A percentile compares a stretch with the other conserved stretches of the same genome.
These are phyloP conservation scores for Exserohilum turcica DNA, from an alignment of 2,329 filamentous ascomycete species.

Conservation along the genomic window DNA sequence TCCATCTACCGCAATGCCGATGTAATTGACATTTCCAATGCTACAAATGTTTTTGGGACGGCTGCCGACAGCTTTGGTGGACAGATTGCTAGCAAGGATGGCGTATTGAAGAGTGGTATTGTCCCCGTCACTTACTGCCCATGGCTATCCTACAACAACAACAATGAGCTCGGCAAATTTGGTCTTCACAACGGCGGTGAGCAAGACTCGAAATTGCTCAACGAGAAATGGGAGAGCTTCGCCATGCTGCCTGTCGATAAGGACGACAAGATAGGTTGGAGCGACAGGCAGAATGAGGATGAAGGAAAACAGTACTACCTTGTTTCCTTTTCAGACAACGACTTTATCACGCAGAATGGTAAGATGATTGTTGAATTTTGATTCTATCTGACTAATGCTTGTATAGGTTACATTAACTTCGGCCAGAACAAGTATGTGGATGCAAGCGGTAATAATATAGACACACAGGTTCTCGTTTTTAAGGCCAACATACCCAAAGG, in stretches of 20 bases:
- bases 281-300: conserved; percentile 43
- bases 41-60: conserved; percentile 64
- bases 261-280: conserved; percentile 34
- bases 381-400: conserved; percentile 2
- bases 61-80: conserved; percentile 46
- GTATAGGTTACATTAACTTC: conserved; percentile 60
- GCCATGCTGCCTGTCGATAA: conserved; percentile 63
- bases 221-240: conserved; percentile 79
- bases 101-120: conserved; percentile 60
- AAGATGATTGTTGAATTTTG: conserved; percentile 16
- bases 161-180: conserved; percentile 67
- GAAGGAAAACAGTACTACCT: conserved; percentile 69
- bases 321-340: conserved; percentile 72
- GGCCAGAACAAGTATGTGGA: conserved; percentile 64
- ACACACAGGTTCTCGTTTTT: conserved; percentile 69
- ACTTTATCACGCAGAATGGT: conserved; percentile 76
- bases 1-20: conserved; percentile 72
- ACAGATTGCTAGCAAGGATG: conserved; percentile 56
- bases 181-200: conserved; percentile 70
- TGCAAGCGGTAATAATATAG: conserved; percentile 61
- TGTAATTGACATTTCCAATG: conserved; percentile 66
- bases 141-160: conserved; percentile 72
- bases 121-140: conserved; percentile 66
- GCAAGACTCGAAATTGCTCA: conserved; percentile 64
- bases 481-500: conserved; percentile 56